These are phyloP conservation scores for Sordariomycetes sp. DNA, from an alignment of 2,329 filamentous ascomycete genomes.

Conservation along the genomic window DNA sequence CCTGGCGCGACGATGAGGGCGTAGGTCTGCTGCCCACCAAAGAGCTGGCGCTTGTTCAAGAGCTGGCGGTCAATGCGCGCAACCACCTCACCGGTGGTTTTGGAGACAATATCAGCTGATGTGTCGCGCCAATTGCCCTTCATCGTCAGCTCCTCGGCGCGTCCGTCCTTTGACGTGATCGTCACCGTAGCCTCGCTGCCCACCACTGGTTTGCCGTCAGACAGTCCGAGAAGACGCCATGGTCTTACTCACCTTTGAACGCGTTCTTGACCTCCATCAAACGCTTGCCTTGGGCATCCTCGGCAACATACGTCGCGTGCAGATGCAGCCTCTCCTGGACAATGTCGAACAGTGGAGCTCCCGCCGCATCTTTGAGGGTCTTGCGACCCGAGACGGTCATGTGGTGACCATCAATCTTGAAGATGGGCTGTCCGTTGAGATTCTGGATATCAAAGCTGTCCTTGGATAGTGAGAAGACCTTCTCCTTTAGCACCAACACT, in stretches of 20 bases:
- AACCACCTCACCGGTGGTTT: constrained; percentile 37
- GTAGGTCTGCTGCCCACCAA: constrained; percentile 58
- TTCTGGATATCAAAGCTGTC: constrained; percentile 57
- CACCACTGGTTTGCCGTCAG: constrained; percentile 27
- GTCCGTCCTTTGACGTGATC: constrained; percentile 41
- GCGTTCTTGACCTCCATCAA: constrained; percentile 47
- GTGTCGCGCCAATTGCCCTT: constrained; percentile 53
- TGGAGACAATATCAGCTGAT: constrained; percentile 46
- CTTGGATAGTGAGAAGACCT: constrained; percentile 50
- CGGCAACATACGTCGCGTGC: constrained; percentile 40
- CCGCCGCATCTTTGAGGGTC: constrained; percentile 41
- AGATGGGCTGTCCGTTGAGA: constrained; percentile 39
- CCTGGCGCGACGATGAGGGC: constrained; percentile 53
- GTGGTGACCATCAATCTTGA: constrained; percentile 47
- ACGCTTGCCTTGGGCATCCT: constrained; percentile 33
- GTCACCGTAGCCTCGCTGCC: constrained; percentile 45
- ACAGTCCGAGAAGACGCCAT: neutral
- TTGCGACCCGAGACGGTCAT: constrained; percentile 46
- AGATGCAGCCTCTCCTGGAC: constrained; percentile 41
- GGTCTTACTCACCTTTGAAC: constrained; percentile 36
- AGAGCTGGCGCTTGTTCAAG: constrained; percentile 45
- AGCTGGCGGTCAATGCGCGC: constrained; percentile 51
- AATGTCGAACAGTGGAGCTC: constrained; percentile 49
- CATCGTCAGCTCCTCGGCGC: constrained; percentile 39
- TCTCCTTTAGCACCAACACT: constrained; percentile 51